Evolutionary conservation across 2,329 filamentous ascomycete species (phyloP).

Genomic region (Didymella exigua): DNA sequence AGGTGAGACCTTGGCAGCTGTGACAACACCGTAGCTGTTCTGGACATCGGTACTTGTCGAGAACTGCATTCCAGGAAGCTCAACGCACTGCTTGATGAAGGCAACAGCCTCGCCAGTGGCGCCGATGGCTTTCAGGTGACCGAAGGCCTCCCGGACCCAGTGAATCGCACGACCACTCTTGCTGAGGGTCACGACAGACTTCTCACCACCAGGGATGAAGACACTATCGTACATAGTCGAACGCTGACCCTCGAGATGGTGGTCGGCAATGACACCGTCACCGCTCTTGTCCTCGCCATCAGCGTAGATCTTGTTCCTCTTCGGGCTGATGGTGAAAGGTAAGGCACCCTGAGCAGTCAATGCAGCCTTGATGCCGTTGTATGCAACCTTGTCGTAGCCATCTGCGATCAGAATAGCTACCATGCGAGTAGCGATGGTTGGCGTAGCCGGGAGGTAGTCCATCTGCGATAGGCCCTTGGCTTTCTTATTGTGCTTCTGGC

Average conservation of each 20-base stretch:
- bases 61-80: conserved; percentile 56
- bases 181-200: conserved; percentile 66
- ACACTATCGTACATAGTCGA: conserved; percentile 82
- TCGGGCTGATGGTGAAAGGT: conserved; percentile 73
- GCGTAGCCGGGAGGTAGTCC: conserved; percentile 66
- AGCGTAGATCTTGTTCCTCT: conserved; percentile 69
- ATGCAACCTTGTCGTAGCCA: conserved; percentile 72
- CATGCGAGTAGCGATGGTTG: conserved; percentile 72
- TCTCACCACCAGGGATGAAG: conserved; percentile 74
- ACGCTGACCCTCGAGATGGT: conserved; percentile 79
- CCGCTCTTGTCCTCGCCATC: conserved; percentile 61
- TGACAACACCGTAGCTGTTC: conserved; percentile 80
- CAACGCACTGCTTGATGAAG: conserved; percentile 60
- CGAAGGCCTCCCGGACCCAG: conserved; percentile 81
- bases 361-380: conserved; percentile 68
- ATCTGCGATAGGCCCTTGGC: conserved; percentile 71
- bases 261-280: conserved; percentile 67
- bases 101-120: conserved; percentile 74
- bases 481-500: conserved; percentile 69
- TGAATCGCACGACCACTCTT: conserved; percentile 75
- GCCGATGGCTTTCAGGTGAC: conserved; percentile 79
- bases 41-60: conserved; percentile 58
- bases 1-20: conserved; percentile 60
- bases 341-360: conserved; percentile 67
- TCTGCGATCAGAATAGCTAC: conserved; percentile 79